Evolutionary conservation across 1,284 basidiomycete genomes (phyloP), one percentile per base, ranked within the genome.

Genomic region (Chiua sp.): DNA sequence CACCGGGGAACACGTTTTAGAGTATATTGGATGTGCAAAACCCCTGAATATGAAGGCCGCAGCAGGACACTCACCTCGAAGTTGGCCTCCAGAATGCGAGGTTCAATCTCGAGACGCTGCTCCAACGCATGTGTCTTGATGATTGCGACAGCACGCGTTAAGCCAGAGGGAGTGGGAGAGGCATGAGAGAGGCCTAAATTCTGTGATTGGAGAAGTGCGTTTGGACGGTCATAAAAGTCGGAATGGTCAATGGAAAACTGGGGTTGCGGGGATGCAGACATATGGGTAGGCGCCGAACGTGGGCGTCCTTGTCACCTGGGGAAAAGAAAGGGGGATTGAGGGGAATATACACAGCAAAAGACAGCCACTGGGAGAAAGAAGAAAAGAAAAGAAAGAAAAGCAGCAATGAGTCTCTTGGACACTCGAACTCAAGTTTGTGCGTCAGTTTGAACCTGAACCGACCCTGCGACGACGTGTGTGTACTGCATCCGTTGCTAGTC

Each of bases 61-160:
- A 59, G 59, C 12, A 5, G 30, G n/a, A 22, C 47, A 66, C 82
- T 60, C 35, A 91, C 90, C 82, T 92, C 90, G 63, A 92, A 92
- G 68, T 85, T 85, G 47, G 90, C 87, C 73, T 88, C 88, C 60
- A 87, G 82, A 62, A 92, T 91, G 47, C 87, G 80, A 47, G 80
- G 82, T 74, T 92, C 90, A 63, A 92, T 91, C 53, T 90, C 88
- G 66, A 92, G 87, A 56, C 90, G 79, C 65, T 88, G 82, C 15
- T 79, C 72, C 56, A 92, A 77, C 2, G 90, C 89, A 79, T 91
- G 87, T 49, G 81, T 80, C 76, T 92, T 92, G 79, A 92, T 91
- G 63, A 92, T 90, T 18, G 88, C 90, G 52, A 92, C 85, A 0
- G 90, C 91, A 59, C 90, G 82, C 47, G 88, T 89, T 23, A 80